A percentile compares a stretch with the other conserved stretches of the same genome.
Evolutionary conservation across 2,329 filamentous ascomycete genomes (phyloP).

Genomic region (Cordyceps fumosorosea): DNA sequence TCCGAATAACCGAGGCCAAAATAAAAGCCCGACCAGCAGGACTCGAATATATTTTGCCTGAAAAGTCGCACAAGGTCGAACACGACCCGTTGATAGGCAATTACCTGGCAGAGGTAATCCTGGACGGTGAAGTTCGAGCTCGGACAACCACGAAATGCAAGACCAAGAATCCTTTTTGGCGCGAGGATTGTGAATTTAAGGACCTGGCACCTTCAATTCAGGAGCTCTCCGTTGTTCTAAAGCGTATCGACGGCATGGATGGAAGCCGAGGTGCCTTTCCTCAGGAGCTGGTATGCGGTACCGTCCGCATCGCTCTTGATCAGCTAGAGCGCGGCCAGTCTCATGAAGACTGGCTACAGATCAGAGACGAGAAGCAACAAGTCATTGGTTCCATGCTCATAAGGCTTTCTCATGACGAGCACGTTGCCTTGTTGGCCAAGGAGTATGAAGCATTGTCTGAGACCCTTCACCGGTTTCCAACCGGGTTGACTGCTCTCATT

Average conservation of each 20-base stretch:
- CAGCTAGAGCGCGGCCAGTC: slow-evolving; percentile 72
- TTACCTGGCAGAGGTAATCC: slow-evolving; percentile 70
- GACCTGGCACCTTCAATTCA: slow-evolving; percentile 66
- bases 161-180: slow-evolving; percentile 73
- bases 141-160: slow-evolving; percentile 66
- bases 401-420: slow-evolving; percentile 77
- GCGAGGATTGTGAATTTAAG: slow-evolving; percentile 70
- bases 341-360: slow-evolving; percentile 80
- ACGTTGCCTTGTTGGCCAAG: slow-evolving; percentile 77
- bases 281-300: slow-evolving; percentile 54
- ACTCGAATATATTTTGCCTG: slow-evolving; percentile 18
- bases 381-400: slow-evolving; percentile 78
- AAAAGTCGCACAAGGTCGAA: slow-evolving; percentile 19
- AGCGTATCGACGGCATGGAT: slow-evolving; percentile 45
- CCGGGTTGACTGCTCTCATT: slow-evolving; percentile 78
- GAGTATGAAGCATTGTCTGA: slow-evolving; percentile 82
- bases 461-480: slow-evolving; percentile 76
- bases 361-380: slow-evolving; percentile 70
- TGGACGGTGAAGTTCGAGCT: slow-evolving; percentile 73
- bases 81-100: slow-evolving; percentile 52
- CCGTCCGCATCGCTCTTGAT: slow-evolving; percentile 76
- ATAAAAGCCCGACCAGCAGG: slow-evolving; percentile 35
- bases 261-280: slow-evolving; percentile 27
- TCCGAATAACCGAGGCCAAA: slow-evolving; percentile 58
- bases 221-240: slow-evolving; percentile 64